Percentiles rank a stretch among this genome's conserved stretches.
Evolutionary conservation across 495 filamentous ascomycete genomes (phyloP).

Genomic region (Hypoxylon trugodes): DNA sequence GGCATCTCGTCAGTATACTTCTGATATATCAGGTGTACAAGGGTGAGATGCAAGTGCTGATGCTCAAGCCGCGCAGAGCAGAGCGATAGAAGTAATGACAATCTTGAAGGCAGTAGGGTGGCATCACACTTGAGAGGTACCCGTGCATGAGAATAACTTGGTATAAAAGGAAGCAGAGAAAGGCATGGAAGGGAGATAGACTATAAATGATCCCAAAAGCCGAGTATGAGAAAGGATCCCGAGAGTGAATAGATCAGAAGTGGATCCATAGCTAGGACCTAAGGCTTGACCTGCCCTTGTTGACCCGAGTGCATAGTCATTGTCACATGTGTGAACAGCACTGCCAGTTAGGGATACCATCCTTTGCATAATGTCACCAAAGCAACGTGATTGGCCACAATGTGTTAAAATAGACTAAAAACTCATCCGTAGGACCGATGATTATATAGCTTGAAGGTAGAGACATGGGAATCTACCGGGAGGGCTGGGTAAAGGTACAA

Average conservation of each 20-base stretch:
- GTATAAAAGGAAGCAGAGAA: slow-evolving; percentile 3
- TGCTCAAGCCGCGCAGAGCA: slow-evolving; percentile 81
- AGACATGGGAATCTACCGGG: slow-evolving; percentile 50
- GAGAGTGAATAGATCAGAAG: slow-evolving; percentile 16
- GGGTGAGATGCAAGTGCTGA: slow-evolving; percentile 77
- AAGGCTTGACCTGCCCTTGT: slow-evolving; percentile 18
- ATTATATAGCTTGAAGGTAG: slow-evolving; percentile 44
- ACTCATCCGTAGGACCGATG: slow-evolving; percentile 56
- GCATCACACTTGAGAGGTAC: slow-evolving; percentile 66
- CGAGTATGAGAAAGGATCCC: slow-evolving; percentile 8
- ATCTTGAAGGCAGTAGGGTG: slow-evolving; percentile 82
- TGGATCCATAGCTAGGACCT: slow-evolving; percentile 31
- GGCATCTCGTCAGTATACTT: slow-evolving; percentile 56
- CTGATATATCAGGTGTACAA: slow-evolving; percentile 67
- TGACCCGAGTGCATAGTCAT: slow-evolving; percentile 30
- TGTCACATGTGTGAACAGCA: slow-evolving; percentile 39
- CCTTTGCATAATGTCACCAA: slow-evolving; percentile 33
- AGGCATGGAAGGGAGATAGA: slow-evolving; percentile 24
- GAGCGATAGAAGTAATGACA: slow-evolving; percentile 94
- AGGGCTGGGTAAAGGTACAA: slow-evolving; percentile 37
- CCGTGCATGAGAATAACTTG: slow-evolving; percentile 8
- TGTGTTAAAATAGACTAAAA: slow-evolving; percentile 41
- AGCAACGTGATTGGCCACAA: slow-evolving; percentile 50
- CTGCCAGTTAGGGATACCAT: slow-evolving; percentile 25
- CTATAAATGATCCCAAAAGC: slow-evolving; percentile 33